These are phyloP conservation scores for Silene vulgaris DNA, from an alignment of 179 eudicot genomes.

Conservation along the genomic window DNA sequence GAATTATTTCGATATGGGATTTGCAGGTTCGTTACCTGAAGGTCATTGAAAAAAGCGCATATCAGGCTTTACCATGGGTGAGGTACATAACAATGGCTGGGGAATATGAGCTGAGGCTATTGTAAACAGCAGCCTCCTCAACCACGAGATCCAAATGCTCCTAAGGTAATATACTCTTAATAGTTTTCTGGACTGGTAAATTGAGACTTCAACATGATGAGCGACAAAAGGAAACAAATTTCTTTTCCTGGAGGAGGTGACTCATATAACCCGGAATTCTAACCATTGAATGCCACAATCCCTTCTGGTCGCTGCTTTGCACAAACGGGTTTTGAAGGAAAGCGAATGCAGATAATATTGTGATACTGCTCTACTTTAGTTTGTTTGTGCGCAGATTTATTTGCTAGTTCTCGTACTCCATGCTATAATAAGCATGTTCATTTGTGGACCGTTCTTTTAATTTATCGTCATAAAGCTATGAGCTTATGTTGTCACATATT, in stretches of 20 bases:
- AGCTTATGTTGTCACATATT: not conserved
- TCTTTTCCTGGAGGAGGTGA: conserved; percentile 2
- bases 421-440: not conserved
- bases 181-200: not conserved
- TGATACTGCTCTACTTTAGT: conserved; percentile 2
- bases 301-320: conserved; percentile 11
- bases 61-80: conserved; percentile 91
- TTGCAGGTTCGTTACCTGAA: conserved; percentile 80
- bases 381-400: conserved; percentile 21
- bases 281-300: not conserved
- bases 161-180: not conserved
- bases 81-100: conserved; percentile 84
- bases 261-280: not conserved
- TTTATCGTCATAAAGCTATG: not conserved
- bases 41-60: conserved; percentile 81
- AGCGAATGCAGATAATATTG: conserved; percentile 2
- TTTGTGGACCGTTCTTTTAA: not conserved
- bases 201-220: conserved; percentile 14
- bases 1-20: conserved; percentile 6
- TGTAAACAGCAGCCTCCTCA: conserved; percentile 25
- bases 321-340: conserved; percentile 13
- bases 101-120: conserved; percentile 69
- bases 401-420: not conserved
- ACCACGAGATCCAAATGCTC: conserved; percentile 9
- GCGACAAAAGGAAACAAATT: conserved; percentile 9